Evolutionary conservation across 495 filamentous ascomycete genomes (phyloP).

Genomic region (Apiosordaria backusii): DNA sequence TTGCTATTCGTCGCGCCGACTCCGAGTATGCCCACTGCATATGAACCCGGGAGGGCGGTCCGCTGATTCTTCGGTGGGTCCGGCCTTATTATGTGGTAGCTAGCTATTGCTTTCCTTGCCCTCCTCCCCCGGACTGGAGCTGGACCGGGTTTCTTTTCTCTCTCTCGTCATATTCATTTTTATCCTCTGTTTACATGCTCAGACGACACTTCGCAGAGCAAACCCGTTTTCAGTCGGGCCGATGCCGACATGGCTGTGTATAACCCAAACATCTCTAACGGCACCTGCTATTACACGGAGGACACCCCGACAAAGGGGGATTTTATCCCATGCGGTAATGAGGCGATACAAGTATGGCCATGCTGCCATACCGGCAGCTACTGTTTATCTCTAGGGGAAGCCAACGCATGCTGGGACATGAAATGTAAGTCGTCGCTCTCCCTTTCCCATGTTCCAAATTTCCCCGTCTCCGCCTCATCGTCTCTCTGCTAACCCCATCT

Average conservation of each 20-base stretch:
- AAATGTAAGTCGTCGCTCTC: constrained; percentile 12
- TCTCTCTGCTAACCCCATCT: background rate
- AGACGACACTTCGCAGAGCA: background rate
- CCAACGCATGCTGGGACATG: constrained; percentile 22
- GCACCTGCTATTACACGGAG: constrained; percentile 25
- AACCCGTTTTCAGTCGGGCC: background rate
- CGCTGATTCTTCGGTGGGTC: background rate
- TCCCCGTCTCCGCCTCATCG: background rate
- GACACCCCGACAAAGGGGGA: constrained; percentile 22
- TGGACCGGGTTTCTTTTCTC: background rate
- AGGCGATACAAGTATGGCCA: constrained; percentile 19
- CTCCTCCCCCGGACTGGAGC: background rate
- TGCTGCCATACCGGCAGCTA: constrained; percentile 22
- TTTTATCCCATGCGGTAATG: constrained; percentile 23
- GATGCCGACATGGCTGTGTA: constrained; percentile 11
- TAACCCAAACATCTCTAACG: constrained; percentile 22
- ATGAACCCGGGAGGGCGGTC: background rate
- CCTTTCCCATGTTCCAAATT: background rate
- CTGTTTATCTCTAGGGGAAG: constrained; percentile 20
- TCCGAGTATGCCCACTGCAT: background rate
- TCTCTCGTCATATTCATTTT: background rate
- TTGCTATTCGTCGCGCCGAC: background rate
- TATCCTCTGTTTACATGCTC: background rate
- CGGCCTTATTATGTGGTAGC: background rate
- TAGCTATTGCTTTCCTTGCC: background rate